These are phyloP conservation scores for Globisporangium camurandrum DNA, from an alignment of 352 stramenopile genomes.

Conservation along the genomic window DNA sequence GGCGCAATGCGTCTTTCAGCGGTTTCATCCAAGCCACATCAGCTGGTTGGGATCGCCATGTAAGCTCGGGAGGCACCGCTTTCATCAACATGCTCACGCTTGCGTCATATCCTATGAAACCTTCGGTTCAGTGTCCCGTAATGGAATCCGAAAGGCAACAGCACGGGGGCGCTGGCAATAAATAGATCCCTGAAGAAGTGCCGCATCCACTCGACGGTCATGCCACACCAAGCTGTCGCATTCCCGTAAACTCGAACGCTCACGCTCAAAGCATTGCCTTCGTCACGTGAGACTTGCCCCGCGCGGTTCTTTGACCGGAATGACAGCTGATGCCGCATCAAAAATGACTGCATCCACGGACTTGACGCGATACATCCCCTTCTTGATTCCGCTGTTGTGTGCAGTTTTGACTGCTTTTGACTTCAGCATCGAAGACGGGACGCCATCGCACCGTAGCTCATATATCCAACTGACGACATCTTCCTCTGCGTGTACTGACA, in stretches of 20 bases:
- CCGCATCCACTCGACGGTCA: slow-evolving; percentile 18
- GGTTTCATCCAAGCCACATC: slow-evolving; percentile 20
- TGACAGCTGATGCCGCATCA: slow-evolving; percentile 8
- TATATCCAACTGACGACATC: slow-evolving; percentile 8
- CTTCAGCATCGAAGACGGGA: slow-evolving; percentile 2
- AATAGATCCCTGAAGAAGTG: slow-evolving; percentile 21
- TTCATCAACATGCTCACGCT: slow-evolving; percentile 11
- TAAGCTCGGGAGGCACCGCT: slow-evolving; percentile 12
- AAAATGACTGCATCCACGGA: slow-evolving; percentile 7
- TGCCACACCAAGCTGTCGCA: slow-evolving; percentile 13
- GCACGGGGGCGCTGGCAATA: slow-evolving; percentile 13
- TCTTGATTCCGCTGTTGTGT: not conserved
- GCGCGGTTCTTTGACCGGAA: slow-evolving; percentile 14
- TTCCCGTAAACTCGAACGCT: slow-evolving; percentile 17
- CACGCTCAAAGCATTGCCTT: not conserved
- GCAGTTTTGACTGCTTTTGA: not conserved
- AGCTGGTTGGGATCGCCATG: slow-evolving; percentile 19
- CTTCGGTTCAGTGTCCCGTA: slow-evolving; percentile 5
- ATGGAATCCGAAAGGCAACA: slow-evolving; percentile 21
- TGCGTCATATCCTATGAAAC: not conserved
- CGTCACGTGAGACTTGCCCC: slow-evolving; percentile 5
- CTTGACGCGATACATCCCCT: not conserved
- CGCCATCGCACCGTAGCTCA: slow-evolving; percentile 4
- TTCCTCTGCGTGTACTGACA: not conserved
- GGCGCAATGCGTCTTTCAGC: slow-evolving; percentile 14